phyloP scores from a whole-genome alignment of 768 basidiomycete species.

The Termitomyces bulborhizus region DNA sequence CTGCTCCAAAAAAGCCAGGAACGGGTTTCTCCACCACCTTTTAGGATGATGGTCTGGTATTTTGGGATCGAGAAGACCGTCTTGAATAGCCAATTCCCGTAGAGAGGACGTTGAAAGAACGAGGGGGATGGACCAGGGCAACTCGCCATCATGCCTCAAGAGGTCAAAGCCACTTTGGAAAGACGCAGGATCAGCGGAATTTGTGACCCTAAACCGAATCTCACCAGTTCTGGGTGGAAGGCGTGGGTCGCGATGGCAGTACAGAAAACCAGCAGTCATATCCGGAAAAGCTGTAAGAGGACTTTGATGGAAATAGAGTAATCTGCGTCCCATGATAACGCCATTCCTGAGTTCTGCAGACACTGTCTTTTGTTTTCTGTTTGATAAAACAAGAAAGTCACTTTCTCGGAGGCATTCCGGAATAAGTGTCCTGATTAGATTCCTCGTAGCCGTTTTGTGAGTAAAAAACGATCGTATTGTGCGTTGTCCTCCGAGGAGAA shows the following conservation, averaged over 20 bases:
- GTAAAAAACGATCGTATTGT: too few relatives aligned
- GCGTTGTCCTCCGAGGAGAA: too few relatives aligned
- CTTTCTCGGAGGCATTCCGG: neutral
- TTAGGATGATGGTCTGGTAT: too few relatives aligned
- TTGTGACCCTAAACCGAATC: constrained; percentile 16
- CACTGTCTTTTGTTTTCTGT: too few relatives aligned
- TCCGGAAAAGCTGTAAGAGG: neutral
- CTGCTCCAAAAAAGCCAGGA: neutral
- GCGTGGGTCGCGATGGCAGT: constrained; percentile 8
- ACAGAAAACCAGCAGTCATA: constrained; percentile 15
- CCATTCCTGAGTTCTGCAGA: neutral
- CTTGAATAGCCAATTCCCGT: neutral
- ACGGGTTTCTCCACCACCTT: too few relatives aligned
- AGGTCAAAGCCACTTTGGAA: constrained; percentile 14
- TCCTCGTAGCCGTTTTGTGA: too few relatives aligned
- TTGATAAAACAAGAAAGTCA: neutral
- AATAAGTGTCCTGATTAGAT: neutral
- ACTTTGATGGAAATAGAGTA: too few relatives aligned
- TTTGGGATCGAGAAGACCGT: too few relatives aligned
- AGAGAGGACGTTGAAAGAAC: neutral
- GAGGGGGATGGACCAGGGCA: constrained; percentile 11
- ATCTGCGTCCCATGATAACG: too few relatives aligned
- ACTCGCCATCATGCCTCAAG: neutral
- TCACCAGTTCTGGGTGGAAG: constrained; percentile 4
- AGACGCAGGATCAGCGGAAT: neutral